Evolutionary conservation across 2,329 filamentous ascomycete species (phyloP).

Genomic region (Ophiocordyceps unilateralis): DNA sequence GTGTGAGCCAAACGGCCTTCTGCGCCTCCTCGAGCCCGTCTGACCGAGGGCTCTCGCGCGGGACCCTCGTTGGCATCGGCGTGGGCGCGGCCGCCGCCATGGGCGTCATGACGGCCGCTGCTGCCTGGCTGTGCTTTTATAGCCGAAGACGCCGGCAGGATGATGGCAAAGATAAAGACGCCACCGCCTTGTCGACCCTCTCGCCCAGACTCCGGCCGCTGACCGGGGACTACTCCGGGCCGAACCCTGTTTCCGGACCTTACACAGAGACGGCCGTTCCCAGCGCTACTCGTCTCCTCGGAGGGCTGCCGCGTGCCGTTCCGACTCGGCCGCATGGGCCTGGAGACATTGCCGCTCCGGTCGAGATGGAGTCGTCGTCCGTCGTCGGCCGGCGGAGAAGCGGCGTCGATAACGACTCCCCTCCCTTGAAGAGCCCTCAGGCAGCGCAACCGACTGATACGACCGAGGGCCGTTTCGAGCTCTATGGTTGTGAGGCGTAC

Average conservation of each 20-base stretch:
- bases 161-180: conserved; percentile 19
- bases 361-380: conserved; percentile 32
- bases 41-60: conserved; percentile 20
- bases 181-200: conserved; percentile 8
- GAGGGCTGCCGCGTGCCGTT: conserved; percentile 20
- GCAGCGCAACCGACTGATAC: conserved; percentile 6
- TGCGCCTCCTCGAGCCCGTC: conserved; percentile 13
- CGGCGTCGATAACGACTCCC: not conserved
- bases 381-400: conserved; percentile 1
- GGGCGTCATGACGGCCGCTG: conserved; percentile 21
- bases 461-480: conserved; percentile 21
- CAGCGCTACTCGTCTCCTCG: conserved; percentile 10
- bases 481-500: conserved; percentile 22
- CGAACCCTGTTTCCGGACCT: conserved; percentile 25
- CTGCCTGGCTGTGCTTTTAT: conserved; percentile 30
- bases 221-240: conserved; percentile 26
- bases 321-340: conserved; percentile 17
- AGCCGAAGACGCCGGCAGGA: conserved; percentile 7
- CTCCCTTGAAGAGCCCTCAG: not conserved
- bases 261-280: conserved; percentile 21
- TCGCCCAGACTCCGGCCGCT: conserved; percentile 12
- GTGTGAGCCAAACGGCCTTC: conserved; percentile 16
- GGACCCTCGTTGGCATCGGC: conserved; percentile 39
- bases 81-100: conserved; percentile 30
- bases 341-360: conserved; percentile 28